Base-by-base conservation (phyloP, 2,329 filamentous ascomycete genomes). In the Hypoxylon sp. region DNA sequence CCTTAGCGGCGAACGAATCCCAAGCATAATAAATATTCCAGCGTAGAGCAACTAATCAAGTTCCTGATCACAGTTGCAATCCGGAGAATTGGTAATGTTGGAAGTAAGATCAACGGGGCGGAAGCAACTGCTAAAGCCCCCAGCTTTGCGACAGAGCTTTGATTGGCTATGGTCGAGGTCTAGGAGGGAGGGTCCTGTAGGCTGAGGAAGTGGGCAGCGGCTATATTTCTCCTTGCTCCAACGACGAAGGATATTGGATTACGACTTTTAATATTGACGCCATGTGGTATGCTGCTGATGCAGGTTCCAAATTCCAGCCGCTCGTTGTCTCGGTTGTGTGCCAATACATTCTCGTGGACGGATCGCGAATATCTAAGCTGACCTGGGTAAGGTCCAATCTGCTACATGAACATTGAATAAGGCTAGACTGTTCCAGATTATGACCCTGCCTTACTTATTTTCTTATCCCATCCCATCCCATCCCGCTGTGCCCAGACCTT, bases 61-160 rank as follows among this genome's bases (percentile, higher is more conserved):
- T 55, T 39, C 25, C 45, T 21, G 56, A 61, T 69, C 66, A 69
- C 66, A 61, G 56, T 69, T 52, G 32, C 50, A 66, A 58, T 27
- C 60, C 56, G 37, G 34, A 43, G 57, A 46, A 37, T 45, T 65
- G 54, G 48, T n/a, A 62, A 63, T 63, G 59, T 68, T 66, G 56
- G 63, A 52, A 61, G 52, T 37, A 50, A 63, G 63, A 66, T 61
- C 63, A 57, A 60, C 56, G 19, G 59, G 51, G 52, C 63, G 63
- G 63, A 63, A 63, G 48, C 63, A 52, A 25, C 29, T 56, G 37
- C 34, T 52, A 34, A 48, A 25, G 45, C 9, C 46, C 61, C 64
- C 52, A 52, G 47, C 41, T 29, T 67, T 69, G 67, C 67, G 64
- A 67, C 47, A 48, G 58, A 23, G 27, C 9, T 52, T 16, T 68